Evolutionary conservation across 306 rosid genomes (phyloP).

Genomic region (Quercus glauca): DNA sequence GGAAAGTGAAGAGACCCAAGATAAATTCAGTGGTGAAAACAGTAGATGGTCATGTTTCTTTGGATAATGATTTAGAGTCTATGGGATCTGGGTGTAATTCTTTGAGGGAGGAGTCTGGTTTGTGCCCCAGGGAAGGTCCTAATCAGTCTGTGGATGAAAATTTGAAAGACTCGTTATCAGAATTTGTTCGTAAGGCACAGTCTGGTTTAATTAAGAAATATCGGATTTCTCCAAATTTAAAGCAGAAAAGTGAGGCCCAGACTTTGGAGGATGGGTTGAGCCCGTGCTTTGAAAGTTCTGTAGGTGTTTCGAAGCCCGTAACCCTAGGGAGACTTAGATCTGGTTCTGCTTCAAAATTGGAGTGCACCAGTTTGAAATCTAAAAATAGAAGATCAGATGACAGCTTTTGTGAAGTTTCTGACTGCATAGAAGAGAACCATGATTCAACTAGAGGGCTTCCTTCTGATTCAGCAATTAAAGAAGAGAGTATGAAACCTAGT

Average conservation of each 20-base stretch:
- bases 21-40: slow-evolving; percentile 2
- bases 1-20: slow-evolving; percentile 31
- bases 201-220: slow-evolving; percentile 50
- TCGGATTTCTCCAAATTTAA: slow-evolving; percentile 24
- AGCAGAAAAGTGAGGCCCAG: slow-evolving; percentile 36
- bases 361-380: slow-evolving; percentile 2
- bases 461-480: neutral
- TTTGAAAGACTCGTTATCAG: slow-evolving; percentile 56
- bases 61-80: slow-evolving; percentile 19
- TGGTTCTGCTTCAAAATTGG: slow-evolving; percentile 29
- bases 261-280: slow-evolving; percentile 40
- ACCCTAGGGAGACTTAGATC: slow-evolving; percentile 28
- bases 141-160: slow-evolving; percentile 32
- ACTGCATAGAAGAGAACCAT: slow-evolving; percentile 11
- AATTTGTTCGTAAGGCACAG: slow-evolving; percentile 46
- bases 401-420: slow-evolving; percentile 14
- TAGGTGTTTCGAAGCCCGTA: slow-evolving; percentile 24
- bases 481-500: slow-evolving; percentile 8
- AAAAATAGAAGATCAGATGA: neutral
- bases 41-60: neutral
- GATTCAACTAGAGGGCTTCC: slow-evolving; percentile 18
- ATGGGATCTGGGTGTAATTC: slow-evolving; percentile 24
- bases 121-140: slow-evolving; percentile 30
- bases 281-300: slow-evolving; percentile 18
- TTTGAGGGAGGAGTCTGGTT: slow-evolving; percentile 20